phyloP scores from a whole-genome alignment of 1,139 yeast genomes.

The Nakaseomyces nivariensis region DNA sequence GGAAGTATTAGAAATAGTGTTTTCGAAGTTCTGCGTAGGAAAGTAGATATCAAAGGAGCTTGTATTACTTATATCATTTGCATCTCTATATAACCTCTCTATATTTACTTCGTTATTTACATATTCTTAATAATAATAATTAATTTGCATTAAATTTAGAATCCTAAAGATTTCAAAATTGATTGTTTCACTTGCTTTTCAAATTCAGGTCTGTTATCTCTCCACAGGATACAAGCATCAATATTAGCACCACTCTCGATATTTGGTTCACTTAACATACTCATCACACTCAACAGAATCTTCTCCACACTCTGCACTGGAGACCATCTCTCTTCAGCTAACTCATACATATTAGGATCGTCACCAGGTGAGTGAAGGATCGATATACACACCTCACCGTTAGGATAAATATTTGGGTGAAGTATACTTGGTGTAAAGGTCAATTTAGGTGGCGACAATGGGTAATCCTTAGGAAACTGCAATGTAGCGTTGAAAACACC shows the following conservation, averaged over 20 bases:
- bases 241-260: slow-evolving; percentile 95
- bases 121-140: not conserved
- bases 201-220: slow-evolving; percentile 67
- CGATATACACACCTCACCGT: slow-evolving; percentile 93
- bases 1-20: slow-evolving; percentile 83
- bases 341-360: slow-evolving; percentile 90
- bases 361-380: slow-evolving; percentile 94
- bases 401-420: slow-evolving; percentile 89
- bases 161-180: slow-evolving; percentile 26
- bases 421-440: slow-evolving; percentile 75
- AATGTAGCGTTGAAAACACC: slow-evolving; percentile 84
- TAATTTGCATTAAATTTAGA: slow-evolving; percentile 7
- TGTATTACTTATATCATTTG: not conserved
- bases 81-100: not conserved
- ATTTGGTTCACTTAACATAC: slow-evolving; percentile 96
- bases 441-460: slow-evolving; percentile 81
- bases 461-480: slow-evolving; percentile 84
- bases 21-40: slow-evolving; percentile 88
- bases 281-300: slow-evolving; percentile 81
- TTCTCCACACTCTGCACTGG: slow-evolving; percentile 96
- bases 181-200: slow-evolving; percentile 44
- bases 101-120: not conserved
- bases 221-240: slow-evolving; percentile 92
- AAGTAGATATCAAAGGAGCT: slow-evolving; percentile 37
- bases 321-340: slow-evolving; percentile 95